These are phyloP conservation scores for Trifolium subterraneum DNA, from an alignment of 306 rosid species.

Conservation along the genomic window DNA sequence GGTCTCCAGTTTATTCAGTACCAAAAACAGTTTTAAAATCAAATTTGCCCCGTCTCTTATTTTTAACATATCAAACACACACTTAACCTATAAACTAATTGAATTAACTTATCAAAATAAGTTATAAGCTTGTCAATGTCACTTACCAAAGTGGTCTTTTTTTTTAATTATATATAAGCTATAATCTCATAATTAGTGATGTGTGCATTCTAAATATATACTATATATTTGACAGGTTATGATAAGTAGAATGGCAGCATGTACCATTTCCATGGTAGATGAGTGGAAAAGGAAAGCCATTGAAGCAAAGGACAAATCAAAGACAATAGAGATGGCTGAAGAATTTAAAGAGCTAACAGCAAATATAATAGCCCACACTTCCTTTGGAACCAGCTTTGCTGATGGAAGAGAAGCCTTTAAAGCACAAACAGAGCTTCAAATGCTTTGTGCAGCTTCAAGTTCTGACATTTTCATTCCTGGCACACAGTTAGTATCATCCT, in stretches of 20 bases:
- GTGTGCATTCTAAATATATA: background rate
- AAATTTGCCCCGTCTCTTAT: too few species aligned
- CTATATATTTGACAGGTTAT: constrained; percentile 39
- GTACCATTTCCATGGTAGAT: constrained; percentile 42
- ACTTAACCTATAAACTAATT: too few species aligned
- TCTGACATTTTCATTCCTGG: constrained; percentile 43
- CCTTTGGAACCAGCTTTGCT: constrained; percentile 42
- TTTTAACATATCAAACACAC: too few species aligned
- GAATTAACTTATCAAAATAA: too few species aligned
- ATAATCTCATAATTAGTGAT: too few species aligned
- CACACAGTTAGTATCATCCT: constrained; percentile 30
- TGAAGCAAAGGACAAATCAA: constrained; percentile 21
- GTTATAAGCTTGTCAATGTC: too few species aligned
- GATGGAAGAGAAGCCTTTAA: constrained; percentile 40
- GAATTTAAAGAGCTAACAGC: constrained; percentile 43
- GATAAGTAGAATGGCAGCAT: constrained; percentile 45
- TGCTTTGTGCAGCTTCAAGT: background rate
- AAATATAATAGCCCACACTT: constrained; percentile 47
- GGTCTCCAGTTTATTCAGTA: too few species aligned
- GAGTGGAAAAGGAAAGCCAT: constrained; percentile 32
- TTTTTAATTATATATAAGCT: too few species aligned
- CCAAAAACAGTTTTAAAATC: too few species aligned
- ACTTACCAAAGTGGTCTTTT: too few species aligned
- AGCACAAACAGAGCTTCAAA: constrained; percentile 39
- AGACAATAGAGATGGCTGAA: constrained; percentile 19